phyloP scores from a whole-genome alignment of 139 green algal species.

The Coelastrella sp. region DNA sequence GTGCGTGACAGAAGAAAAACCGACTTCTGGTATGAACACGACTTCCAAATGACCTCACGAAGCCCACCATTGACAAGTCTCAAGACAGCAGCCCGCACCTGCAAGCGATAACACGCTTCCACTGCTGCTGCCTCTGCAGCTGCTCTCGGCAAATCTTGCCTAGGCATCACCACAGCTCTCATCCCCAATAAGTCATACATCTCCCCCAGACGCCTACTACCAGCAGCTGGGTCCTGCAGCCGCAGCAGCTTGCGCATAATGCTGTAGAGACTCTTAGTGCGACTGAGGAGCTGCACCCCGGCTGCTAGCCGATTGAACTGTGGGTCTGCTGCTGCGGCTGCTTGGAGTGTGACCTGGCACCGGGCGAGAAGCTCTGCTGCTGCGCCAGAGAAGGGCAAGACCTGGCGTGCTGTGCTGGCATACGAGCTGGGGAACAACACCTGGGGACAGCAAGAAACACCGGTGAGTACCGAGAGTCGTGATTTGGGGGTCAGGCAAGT shows the following conservation, averaged over 20 bases:
- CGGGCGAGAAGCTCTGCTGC: constrained; percentile 67
- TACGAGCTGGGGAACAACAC: constrained; percentile 91
- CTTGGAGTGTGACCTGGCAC: constrained; percentile 66
- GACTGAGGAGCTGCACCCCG: constrained; percentile 66
- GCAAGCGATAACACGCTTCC: constrained; percentile 87
- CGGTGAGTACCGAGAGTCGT: too few species aligned
- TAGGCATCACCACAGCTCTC: constrained; percentile 83
- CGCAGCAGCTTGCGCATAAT: constrained; percentile 96
- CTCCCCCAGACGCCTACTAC: constrained; percentile 75
- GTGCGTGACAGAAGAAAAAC: too few species aligned
- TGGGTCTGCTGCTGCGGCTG: constrained; percentile 66
- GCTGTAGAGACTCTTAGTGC: constrained; percentile 92
- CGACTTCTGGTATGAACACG: too few species aligned
- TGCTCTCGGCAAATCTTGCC: constrained; percentile 47
- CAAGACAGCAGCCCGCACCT: too few species aligned
- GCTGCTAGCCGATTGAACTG: constrained; percentile 68
- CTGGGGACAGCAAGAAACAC: too few species aligned
- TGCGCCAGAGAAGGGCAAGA: constrained; percentile 63
- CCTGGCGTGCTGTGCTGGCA: constrained; percentile 73
- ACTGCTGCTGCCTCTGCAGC: constrained; percentile 57
- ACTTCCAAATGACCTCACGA: too few species aligned
- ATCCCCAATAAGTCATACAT: constrained; percentile 95
- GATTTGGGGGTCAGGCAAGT: too few species aligned
- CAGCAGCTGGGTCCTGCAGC: constrained; percentile 72
- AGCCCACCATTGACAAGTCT: too few species aligned